A percentile compares a stretch with the other conserved stretches of the same genome.
phyloP scores from a whole-genome alignment of 1,139 yeast species.

The Geotrichum carabidarum region DNA sequence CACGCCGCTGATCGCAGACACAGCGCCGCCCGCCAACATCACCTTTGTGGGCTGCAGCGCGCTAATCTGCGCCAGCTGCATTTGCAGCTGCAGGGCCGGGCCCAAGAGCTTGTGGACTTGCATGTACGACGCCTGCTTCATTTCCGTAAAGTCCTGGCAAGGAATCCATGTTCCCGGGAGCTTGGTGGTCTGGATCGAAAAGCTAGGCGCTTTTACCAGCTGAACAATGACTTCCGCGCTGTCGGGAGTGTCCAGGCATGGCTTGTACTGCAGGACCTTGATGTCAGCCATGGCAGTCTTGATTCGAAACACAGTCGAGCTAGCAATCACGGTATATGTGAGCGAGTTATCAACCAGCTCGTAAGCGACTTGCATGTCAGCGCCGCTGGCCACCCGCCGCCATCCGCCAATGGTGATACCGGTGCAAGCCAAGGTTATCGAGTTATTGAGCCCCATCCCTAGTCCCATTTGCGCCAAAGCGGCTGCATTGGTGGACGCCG shows the following conservation, averaged over 20 bases:
- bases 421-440: conserved; percentile 24
- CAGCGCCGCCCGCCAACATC: not conserved
- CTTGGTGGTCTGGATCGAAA: conserved; percentile 25
- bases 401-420: conserved; percentile 33
- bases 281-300: conserved; percentile 28
- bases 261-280: conserved; percentile 21
- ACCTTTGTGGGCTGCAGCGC: conserved; percentile 5
- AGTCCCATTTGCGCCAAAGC: not conserved
- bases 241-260: conserved; percentile 15
- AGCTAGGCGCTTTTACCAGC: conserved; percentile 25
- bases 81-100: conserved; percentile 21
- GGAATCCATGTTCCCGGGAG: conserved; percentile 25
- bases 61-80: conserved; percentile 18
- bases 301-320: conserved; percentile 28
- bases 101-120: conserved; percentile 30
- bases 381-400: conserved; percentile 27
- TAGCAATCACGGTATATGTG: conserved; percentile 29
- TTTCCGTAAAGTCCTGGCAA: conserved; percentile 33
- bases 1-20: not conserved
- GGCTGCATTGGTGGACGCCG: not conserved
- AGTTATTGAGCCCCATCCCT: conserved; percentile 2
- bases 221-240: conserved; percentile 25
- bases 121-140: conserved; percentile 28
- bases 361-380: conserved; percentile 29
- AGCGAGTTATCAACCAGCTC: conserved; percentile 25